A percentile compares a stretch with the other conserved stretches of the same genome.
Evolutionary conservation across 441 rosid species (phyloP).

Genomic region (Croton laevigatus): DNA sequence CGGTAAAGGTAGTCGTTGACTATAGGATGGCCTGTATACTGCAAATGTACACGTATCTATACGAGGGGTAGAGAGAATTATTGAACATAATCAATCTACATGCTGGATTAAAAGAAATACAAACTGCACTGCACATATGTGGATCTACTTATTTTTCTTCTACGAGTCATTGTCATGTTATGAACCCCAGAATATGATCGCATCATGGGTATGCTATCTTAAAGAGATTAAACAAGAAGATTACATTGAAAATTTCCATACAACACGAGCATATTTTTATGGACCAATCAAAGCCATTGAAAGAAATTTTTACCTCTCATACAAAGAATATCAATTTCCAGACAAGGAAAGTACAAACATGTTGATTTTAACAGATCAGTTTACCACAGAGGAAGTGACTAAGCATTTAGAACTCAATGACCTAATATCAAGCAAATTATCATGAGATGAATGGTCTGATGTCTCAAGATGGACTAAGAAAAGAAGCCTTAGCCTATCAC

Average conservation of each 20-base stretch:
- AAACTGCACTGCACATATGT: not conserved
- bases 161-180: not conserved
- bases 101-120: not conserved
- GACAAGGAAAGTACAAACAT: not conserved
- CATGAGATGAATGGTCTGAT: not conserved
- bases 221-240: not conserved
- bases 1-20: slow-evolving; percentile 83
- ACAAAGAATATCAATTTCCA: not conserved
- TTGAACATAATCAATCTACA: not conserved
- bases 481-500: too few relatives aligned
- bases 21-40: slow-evolving; percentile 76
- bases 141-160: not conserved
- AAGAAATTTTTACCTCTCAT: not conserved
- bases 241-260: not conserved
- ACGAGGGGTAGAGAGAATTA: not conserved
- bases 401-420: not conserved
- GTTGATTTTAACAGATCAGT: not conserved
- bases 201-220: not conserved
- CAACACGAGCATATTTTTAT: not conserved
- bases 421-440: not conserved
- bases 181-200: not conserved
- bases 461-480: not conserved
- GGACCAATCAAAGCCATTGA: not conserved
- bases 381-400: not conserved
- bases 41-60: slow-evolving; percentile 90